Base-by-base conservation (phyloP, 2,329 filamentous ascomycete genomes). In the Neofusicoccum sp. region DNA sequence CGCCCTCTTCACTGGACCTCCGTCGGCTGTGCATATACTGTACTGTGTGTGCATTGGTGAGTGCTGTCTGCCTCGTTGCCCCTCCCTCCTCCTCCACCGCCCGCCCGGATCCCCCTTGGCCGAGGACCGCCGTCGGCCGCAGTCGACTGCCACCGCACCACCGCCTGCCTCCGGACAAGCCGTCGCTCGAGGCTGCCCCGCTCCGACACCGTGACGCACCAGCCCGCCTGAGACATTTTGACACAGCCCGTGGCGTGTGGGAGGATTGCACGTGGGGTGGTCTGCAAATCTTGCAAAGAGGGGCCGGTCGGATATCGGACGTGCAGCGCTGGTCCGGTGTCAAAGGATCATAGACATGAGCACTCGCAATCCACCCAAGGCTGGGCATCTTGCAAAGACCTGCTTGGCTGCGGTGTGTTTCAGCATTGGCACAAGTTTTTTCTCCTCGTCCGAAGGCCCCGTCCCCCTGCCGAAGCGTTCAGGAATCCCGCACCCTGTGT, bases 1-100 rank as follows among this genome's bases (percentile, higher is more conserved):
- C 44, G 36, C 59, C 48, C 48, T 44, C 58, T 49, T 61, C 58
- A 54, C 58, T 61, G 20, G 48, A 44, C 48, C 59, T 54, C 54
- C 43, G 57, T 59, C 57, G 43, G 48, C 48, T 56, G 48, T 47
- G 48, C 43, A 47, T 45, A 60, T 28, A 48, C 44, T 61, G 48
- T 48, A 47, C 49, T 33, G 31, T 54, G 36, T 54, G 59, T 61
- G 59, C 59, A 61, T 56, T 54, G 49, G 59, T 61, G 14, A 61
- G 59, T 61, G 6, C n/a, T 40, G 49, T 14, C 45, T 28, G 38
- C 38, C n/a, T 36, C 47, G 9, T 44, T 38, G n/a, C 47, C 47
- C 38, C 36, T 59, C 45, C 12, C 11, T 24, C 33, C 44, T 16
- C 8, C 6, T 41, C 1, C n/a, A n/a, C 47, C 54, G 58, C 58